Base-by-base conservation (phyloP, 2,329 filamentous ascomycete species). In the Fusarium chuoi region DNA sequence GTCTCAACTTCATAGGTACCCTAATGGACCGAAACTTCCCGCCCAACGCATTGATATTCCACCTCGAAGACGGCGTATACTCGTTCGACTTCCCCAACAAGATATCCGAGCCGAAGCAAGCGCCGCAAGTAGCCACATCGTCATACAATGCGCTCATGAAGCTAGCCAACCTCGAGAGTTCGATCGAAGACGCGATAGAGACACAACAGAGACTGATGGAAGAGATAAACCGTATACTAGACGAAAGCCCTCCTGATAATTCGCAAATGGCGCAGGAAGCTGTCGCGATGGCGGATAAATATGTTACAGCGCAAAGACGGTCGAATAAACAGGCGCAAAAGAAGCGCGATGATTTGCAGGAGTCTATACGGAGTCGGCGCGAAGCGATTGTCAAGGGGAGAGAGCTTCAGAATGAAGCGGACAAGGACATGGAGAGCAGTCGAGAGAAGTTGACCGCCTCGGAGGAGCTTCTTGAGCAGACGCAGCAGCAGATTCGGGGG, bases 91-190 rank as follows among this genome's bases (percentile, higher is more conserved):
- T 95, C 26, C 89, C 90, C 1, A 83, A 80, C 52, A 84, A 82
- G 64, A 80, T 83, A 22, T 80, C 84, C n/a, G 84, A 86, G 7
- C 88, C 89, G 2, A 90, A 88, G 71, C 84, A 88, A 30, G 86
- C 87, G 11, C 82, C 86, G 3, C 75, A 85, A 6, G 80, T 89
- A 1, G 84, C 89, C 0, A 95, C 93, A 0, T 95, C 94, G 0
- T 95, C 95, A 0, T 98, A 97, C 81, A 95, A 94, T 78, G 90
- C 93, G 5, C 86, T 98, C 26, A 96, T 98, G 91, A 92, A 93
- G 68, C 87, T 98, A 17, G 92, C 94, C 11, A 98, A 95, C 65
- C 87, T 98, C 22, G 94, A 98, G 71, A 94, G 93, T 79, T 97
- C 95, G 62, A 94, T 98, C 30, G 94, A 97, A 79, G 96, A 98